A percentile compares a stretch with the other conserved stretches of the same genome.
These are phyloP conservation scores for Dendrobium officinale DNA, from an alignment of 106 monocot genomes.

Conservation along the genomic window DNA sequence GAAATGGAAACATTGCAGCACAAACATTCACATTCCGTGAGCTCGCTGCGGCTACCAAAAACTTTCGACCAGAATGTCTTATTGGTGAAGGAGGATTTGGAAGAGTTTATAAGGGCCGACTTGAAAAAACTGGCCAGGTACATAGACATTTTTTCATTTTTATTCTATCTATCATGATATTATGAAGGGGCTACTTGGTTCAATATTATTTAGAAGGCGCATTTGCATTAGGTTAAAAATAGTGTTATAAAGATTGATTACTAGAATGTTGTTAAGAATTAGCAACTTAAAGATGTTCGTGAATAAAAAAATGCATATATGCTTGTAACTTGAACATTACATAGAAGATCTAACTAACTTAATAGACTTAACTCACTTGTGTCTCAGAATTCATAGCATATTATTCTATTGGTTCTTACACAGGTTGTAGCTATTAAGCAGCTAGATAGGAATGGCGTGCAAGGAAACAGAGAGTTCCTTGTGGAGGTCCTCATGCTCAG, in stretches of 20 bases:
- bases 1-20: conserved; percentile 25
- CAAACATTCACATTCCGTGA: conserved; percentile 57
- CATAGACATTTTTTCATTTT: background rate
- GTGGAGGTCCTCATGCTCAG: conserved; percentile 11
- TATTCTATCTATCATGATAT: background rate
- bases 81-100: conserved; percentile 67
- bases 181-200: background rate
- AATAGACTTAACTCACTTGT: background rate
- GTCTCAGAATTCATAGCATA: background rate
- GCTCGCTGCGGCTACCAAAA: conserved; percentile 39
- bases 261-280: background rate
- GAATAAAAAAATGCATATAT: background rate
- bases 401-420: background rate
- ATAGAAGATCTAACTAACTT: background rate
- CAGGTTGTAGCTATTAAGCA: conserved; percentile 9
- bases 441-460: conserved; percentile 8
- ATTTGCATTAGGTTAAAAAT: background rate
- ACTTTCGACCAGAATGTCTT: conserved; percentile 47
- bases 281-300: background rate
- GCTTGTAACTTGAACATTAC: background rate
- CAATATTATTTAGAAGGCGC: background rate
- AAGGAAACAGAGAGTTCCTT: conserved; percentile 8
- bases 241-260: background rate
- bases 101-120: conserved; percentile 42
- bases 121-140: conserved; percentile 53